A percentile compares a stretch with the other conserved stretches of the same genome.
These are phyloP conservation scores for Physcomitrium patens DNA, from an alignment of 225 moss, liverwort and hornwort genomes.

Conservation along the genomic window DNA sequence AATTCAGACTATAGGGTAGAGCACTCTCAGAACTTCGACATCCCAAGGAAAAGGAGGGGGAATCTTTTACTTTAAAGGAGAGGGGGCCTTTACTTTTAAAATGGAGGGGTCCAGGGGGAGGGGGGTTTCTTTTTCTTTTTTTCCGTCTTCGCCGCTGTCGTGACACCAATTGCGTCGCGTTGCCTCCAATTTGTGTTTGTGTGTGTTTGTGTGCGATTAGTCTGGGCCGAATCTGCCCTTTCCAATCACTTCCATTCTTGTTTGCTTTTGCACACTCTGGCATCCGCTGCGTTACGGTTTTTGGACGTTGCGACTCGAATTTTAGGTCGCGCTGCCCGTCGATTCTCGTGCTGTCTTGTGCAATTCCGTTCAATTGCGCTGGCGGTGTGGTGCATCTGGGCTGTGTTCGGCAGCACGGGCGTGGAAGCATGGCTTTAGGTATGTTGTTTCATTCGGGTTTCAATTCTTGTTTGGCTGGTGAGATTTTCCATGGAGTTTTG, in stretches of 20 bases:
- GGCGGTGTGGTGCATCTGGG: constrained; percentile 8
- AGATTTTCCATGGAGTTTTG: background rate
- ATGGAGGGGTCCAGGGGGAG: no score
- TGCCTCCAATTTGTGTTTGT: no score
- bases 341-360: background rate
- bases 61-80: no score
- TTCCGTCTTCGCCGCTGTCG: no score
- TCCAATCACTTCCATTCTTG: no score
- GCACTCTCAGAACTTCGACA: constrained; percentile 94
- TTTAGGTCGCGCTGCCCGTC: background rate
- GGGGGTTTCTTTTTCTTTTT: no score
- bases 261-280: no score
- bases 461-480: background rate
- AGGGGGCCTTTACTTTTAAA: no score
- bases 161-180: no score
- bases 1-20: constrained; percentile 94
- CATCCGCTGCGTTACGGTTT: no score
- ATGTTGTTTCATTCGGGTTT: background rate
- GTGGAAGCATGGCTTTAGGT: constrained; percentile 44
- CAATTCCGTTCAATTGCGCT: constrained; percentile 31
- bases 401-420: constrained; percentile 8
- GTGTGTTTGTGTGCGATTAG: no score
- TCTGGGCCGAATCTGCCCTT: no score
- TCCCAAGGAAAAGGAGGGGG: constrained; percentile 28
- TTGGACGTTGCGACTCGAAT: background rate